phyloP scores from a whole-genome alignment of 2,329 filamentous ascomycete genomes.

The Fusarium humuli region DNA sequence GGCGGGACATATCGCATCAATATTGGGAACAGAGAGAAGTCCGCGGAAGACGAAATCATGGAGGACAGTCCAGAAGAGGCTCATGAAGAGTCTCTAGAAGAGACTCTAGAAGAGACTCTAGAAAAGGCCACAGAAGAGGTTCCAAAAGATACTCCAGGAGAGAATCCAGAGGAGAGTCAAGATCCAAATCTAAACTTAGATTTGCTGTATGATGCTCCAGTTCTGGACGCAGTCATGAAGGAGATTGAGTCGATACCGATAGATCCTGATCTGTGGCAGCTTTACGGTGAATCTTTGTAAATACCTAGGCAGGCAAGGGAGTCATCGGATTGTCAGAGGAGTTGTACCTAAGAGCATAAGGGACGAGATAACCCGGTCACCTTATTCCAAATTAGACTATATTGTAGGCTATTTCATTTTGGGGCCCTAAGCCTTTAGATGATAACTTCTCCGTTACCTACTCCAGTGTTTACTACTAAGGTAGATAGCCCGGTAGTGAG shows the following conservation, averaged over 20 bases:
- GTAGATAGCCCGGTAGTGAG: no score
- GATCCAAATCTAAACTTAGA: background rate
- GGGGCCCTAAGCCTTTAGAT: no score
- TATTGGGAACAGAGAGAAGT: background rate
- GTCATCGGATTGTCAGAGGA: no score
- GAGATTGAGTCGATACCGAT: background rate
- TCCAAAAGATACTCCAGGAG: no score
- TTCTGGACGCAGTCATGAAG: background rate
- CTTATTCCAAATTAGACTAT: accelerated
- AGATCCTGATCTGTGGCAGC: background rate
- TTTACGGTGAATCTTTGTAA: background rate
- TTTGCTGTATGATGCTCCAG: background rate
- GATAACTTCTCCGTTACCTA: no score
- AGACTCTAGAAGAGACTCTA: no score
- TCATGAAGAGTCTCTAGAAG: no score
- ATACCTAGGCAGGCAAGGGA: background rate
- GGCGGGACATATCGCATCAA: background rate
- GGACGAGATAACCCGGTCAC: background rate
- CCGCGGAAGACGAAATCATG: background rate
- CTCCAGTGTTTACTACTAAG: no score
- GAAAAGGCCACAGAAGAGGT: no score
- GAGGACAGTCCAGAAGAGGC: background rate
- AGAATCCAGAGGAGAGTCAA: background rate
- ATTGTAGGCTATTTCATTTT: background rate
- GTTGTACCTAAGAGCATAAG: background rate